These are phyloP conservation scores for Styphnolobium japonicum DNA, from an alignment of 306 rosid species.

Conservation along the genomic window DNA sequence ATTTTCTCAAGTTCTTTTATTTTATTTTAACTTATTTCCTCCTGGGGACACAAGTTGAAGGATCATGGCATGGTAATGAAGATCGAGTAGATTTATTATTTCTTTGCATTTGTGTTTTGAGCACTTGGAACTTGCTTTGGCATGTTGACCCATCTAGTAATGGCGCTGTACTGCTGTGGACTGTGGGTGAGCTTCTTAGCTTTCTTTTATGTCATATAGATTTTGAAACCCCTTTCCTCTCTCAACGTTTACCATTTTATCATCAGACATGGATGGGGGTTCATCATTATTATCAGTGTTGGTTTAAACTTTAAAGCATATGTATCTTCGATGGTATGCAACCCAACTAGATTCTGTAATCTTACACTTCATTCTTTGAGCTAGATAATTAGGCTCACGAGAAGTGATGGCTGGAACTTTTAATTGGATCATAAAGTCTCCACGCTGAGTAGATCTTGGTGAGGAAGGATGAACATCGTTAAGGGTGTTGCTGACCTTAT, in stretches of 20 bases:
- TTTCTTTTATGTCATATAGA: not conserved
- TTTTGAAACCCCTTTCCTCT: not conserved
- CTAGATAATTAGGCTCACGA: conserved; percentile 21
- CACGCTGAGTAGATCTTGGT: conserved; percentile 24
- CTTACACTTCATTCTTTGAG: not conserved
- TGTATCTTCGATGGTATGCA: not conserved
- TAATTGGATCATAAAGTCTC: conserved; percentile 35
- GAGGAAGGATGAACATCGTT: conserved; percentile 88
- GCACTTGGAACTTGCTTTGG: not conserved
- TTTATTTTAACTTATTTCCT: not conserved
- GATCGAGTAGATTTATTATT: not conserved
- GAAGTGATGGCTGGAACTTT: conserved; percentile 46
- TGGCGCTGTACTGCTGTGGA: not conserved
- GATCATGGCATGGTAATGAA: not conserved
- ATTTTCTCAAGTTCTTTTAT: conserved; percentile 4
- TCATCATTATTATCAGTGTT: not conserved
- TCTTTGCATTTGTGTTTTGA: not conserved
- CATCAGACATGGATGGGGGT: not conserved
- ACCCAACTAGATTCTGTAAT: conserved; percentile 20
- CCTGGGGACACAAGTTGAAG: not conserved
- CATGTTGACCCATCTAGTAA: not conserved
- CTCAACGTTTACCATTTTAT: not conserved
- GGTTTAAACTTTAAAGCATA: not conserved
- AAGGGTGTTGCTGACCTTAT: conserved; percentile 97
- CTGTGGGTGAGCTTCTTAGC: not conserved